Conservation (phyloP, 306 rosid genomes). For the Casuarina cunninghamiana region DNA sequence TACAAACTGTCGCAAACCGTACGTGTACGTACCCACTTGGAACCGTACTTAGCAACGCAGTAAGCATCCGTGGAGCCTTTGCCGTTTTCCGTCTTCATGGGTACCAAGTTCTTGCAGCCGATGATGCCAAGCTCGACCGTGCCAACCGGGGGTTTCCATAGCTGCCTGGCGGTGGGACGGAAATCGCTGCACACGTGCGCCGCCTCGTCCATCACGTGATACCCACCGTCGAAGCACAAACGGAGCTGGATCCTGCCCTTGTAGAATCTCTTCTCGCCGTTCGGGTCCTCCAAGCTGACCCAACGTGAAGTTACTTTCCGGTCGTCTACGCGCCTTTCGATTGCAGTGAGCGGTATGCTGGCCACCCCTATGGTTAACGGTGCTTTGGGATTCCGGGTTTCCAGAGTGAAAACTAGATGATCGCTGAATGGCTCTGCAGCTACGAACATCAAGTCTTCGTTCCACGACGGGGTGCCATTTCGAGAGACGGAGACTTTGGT, state of each 20-base stretch:
- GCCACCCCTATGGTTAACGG: constrained; percentile 36
- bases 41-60: constrained; percentile 83
- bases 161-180: constrained; percentile 89
- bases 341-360: constrained; percentile 42
- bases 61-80: constrained; percentile 69
- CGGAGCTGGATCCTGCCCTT: constrained; percentile 68
- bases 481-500: constrained; percentile 36
- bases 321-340: constrained; percentile 84
- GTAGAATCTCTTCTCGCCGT: constrained; percentile 32
- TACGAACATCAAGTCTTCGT: constrained; percentile 74
- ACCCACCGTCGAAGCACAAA: constrained; percentile 84
- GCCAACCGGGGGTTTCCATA: constrained; percentile 82
- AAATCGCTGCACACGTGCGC: constrained; percentile 81
- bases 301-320: constrained; percentile 66
- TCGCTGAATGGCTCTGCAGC: constrained; percentile 73
- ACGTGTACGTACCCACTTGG: constrained; percentile 78
- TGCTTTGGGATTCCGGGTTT: constrained; percentile 48
- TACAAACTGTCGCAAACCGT: constrained; percentile 68
- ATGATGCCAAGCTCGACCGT: constrained; percentile 72
- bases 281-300: constrained; percentile 50
- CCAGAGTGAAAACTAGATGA: constrained; percentile 45
- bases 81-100: constrained; percentile 61
- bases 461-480: constrained; percentile 60
- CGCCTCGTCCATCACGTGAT: constrained; percentile 92
- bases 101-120: constrained; percentile 61